phyloP scores from a whole-genome alignment of 1,139 yeast genomes.

The Eremothecium coryli region DNA sequence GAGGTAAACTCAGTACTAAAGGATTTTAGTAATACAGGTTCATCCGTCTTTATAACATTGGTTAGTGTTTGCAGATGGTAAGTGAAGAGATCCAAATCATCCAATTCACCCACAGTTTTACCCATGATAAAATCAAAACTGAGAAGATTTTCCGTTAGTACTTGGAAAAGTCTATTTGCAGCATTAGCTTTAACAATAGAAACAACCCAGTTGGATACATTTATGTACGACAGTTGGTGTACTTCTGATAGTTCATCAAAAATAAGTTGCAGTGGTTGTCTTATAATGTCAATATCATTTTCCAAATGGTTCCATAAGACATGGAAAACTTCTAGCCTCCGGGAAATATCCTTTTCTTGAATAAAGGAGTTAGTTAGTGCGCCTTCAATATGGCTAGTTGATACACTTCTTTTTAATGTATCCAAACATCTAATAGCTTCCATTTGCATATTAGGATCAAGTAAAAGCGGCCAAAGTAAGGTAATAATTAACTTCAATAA shows the following conservation, averaged over 20 bases:
- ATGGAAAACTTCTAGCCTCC: constrained; percentile 42
- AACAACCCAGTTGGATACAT: constrained; percentile 51
- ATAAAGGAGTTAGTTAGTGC: constrained; percentile 44
- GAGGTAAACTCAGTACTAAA: constrained; percentile 50
- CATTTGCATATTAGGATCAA: constrained; percentile 31
- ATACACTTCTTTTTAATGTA: constrained; percentile 17
- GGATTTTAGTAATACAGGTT: constrained; percentile 36
- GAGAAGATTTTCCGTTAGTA: constrained; percentile 29
- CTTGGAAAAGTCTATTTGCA: constrained; percentile 49
- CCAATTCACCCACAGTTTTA: constrained; percentile 30
- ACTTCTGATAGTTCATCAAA: constrained; percentile 50
- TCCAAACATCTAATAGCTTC: constrained; percentile 22
- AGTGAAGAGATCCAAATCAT: constrained; percentile 51
- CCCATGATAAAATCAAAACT: constrained; percentile 20
- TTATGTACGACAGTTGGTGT: constrained; percentile 36
- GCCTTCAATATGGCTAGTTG: constrained; percentile 46
- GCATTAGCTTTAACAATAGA: constrained; percentile 46
- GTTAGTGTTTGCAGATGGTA: constrained; percentile 47
- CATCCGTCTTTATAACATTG: constrained; percentile 42
- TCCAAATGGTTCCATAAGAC: constrained; percentile 55
- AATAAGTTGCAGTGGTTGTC: constrained; percentile 58
- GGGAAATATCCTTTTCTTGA: constrained; percentile 31
- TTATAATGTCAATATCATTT: constrained; percentile 38
- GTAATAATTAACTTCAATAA: constrained; percentile 24
- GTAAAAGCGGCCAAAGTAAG: constrained; percentile 36